These are phyloP conservation scores for Boletus subparvulus DNA, from an alignment of 768 basidiomycete species.

Conservation along the genomic window DNA sequence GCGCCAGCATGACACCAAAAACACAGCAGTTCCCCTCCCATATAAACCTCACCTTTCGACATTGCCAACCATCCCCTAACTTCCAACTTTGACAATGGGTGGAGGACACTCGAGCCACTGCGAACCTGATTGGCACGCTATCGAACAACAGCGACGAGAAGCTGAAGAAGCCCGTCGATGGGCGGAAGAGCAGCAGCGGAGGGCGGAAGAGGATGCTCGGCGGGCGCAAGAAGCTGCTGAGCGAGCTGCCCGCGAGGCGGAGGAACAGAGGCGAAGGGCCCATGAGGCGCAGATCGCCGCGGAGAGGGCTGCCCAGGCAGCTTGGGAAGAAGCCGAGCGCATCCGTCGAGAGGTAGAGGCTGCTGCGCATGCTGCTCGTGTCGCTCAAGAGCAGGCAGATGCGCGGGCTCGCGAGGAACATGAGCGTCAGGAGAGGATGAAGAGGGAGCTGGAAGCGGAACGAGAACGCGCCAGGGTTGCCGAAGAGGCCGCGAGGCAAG, in stretches of 20 bases:
- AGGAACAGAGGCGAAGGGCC: conserved; percentile 18
- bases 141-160: conserved; percentile 16
- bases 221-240: conserved; percentile 24
- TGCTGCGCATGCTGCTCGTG: conserved; percentile 22
- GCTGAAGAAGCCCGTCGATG: conserved; percentile 20
- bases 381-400: conserved; percentile 25
- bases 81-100: conserved; percentile 18
- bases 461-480: conserved; percentile 14
- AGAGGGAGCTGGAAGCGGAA: conserved; percentile 23
- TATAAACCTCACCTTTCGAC: not conserved
- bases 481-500: conserved; percentile 24
- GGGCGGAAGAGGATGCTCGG: conserved; percentile 21
- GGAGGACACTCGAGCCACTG: conserved; percentile 25
- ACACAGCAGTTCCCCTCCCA: not conserved
- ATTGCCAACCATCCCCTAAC: not conserved
- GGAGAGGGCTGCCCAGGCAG: conserved; percentile 25
- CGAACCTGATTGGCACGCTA: conserved; percentile 25
- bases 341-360: conserved; percentile 21
- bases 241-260: conserved; percentile 22
- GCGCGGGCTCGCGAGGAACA: conserved; percentile 26
- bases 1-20: not conserved
- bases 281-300: conserved; percentile 17
- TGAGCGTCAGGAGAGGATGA: conserved; percentile 17
- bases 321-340: conserved; percentile 24
- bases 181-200: conserved; percentile 21